phyloP scores from a whole-genome alignment of 495 filamentous ascomycete genomes.

The Penicillium mononematosum region DNA sequence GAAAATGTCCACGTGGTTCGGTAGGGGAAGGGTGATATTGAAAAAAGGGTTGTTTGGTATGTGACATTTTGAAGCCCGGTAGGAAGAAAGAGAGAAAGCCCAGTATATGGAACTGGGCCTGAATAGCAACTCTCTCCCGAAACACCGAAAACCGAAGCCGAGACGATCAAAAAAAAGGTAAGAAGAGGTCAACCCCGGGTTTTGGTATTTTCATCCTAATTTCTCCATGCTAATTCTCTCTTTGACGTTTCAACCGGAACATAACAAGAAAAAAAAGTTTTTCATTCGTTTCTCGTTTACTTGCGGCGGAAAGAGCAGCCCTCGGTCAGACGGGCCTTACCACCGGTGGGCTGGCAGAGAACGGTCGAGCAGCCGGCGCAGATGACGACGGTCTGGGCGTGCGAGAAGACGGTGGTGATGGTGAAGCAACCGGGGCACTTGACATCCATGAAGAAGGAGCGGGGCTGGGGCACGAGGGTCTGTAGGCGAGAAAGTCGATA shows the following conservation, averaged over 20 bases:
- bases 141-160: constrained; percentile 12
- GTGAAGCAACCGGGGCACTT: constrained; percentile 99
- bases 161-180: constrained; percentile 14
- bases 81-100: constrained; percentile 14
- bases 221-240: constrained; percentile 36
- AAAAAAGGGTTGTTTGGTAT: constrained; percentile 32
- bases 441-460: constrained; percentile 99
- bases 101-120: constrained; percentile 13
- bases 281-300: constrained; percentile 61
- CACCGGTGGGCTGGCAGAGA: constrained; percentile 97
- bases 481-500: constrained; percentile 31
- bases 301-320: constrained; percentile 99
- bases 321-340: constrained; percentile 96
- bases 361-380: constrained; percentile 97
- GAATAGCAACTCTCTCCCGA: constrained; percentile 10
- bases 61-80: constrained; percentile 35
- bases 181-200: constrained; percentile 19
- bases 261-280: constrained; percentile 35
- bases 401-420: constrained; percentile 99
- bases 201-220: constrained; percentile 37
- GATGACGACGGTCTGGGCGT: constrained; percentile 99
- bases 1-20: constrained; percentile 7
- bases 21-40: constrained; percentile 15
- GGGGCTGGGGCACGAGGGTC: constrained; percentile 90
- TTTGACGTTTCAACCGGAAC: constrained; percentile 31